Evolutionary conservation across 2,329 filamentous ascomycete genomes (phyloP).

Genomic region (Hymenoscyphus scutula): DNA sequence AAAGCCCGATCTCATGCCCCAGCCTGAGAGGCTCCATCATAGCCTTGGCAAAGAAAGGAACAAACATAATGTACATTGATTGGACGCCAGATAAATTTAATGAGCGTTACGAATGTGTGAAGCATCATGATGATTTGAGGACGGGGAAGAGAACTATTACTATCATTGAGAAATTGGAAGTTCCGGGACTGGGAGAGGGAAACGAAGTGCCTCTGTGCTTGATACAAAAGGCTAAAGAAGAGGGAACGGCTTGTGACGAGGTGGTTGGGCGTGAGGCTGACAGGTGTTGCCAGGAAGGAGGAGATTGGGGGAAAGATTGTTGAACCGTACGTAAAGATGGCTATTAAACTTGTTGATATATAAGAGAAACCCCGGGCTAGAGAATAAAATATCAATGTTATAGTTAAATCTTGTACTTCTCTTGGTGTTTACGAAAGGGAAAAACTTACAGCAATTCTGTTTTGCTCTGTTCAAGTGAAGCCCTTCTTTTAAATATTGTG

Average conservation of each 20-base stretch:
- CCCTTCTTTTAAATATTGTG: no score
- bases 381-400: no score
- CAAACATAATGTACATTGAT: not conserved
- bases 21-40: not conserved
- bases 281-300: not conserved
- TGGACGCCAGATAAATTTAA: not conserved
- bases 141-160: not conserved
- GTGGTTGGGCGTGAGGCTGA: not conserved
- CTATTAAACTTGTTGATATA: no score
- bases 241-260: not conserved
- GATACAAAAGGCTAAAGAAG: not conserved
- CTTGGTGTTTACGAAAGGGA: no score
- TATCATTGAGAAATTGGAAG: not conserved
- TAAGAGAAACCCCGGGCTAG: no score
- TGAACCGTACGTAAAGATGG: no score
- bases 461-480: no score
- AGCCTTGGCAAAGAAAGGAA: not conserved
- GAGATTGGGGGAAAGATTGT: not conserved
- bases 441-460: no score
- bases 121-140: conserved; percentile 1
- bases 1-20: not conserved
- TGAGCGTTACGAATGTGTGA: not conserved
- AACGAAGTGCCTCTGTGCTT: not conserved
- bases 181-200: not conserved
- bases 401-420: no score